These are phyloP conservation scores for Xylaria nigripes DNA, from an alignment of 495 filamentous ascomycete species.

Conservation along the genomic window DNA sequence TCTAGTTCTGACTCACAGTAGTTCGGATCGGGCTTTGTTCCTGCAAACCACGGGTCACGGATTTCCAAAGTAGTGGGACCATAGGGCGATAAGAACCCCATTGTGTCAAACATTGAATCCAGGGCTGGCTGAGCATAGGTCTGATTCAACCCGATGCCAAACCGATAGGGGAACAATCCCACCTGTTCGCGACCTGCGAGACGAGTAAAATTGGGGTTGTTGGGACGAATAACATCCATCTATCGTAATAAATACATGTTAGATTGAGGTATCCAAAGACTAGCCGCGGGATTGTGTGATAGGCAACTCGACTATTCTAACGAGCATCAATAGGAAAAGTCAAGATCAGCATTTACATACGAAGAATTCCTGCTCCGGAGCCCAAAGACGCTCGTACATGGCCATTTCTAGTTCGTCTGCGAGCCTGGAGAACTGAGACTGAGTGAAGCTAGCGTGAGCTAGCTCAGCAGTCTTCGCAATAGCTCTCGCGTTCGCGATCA, in stretches of 20 bases:
- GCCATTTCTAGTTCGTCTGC: constrained; percentile 27
- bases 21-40: constrained; percentile 25
- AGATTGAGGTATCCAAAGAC: not conserved
- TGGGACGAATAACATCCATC: constrained; percentile 33
- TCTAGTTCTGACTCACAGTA: constrained; percentile 24
- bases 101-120: constrained; percentile 28
- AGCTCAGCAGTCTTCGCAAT: constrained; percentile 31
- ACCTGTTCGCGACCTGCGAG: constrained; percentile 35
- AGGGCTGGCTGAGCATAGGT: constrained; percentile 24
- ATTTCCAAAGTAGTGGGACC: constrained; percentile 40
- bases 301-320: not conserved
- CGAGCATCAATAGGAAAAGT: not conserved
- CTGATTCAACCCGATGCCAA: constrained; percentile 31
- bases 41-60: constrained; percentile 33
- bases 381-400: constrained; percentile 35
- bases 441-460: constrained; percentile 20
- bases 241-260: not conserved
- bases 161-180: constrained; percentile 37
- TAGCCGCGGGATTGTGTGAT: not conserved
- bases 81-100: constrained; percentile 33
- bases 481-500: constrained; percentile 37
- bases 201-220: constrained; percentile 28
- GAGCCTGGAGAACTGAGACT: constrained; percentile 25
- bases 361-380: constrained; percentile 35
- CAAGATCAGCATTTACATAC: not conserved